Percentiles rank a stretch among this genome's conserved stretches.
Evolutionary conservation across 495 filamentous ascomycete genomes (phyloP).

Genomic region (Annulohypoxylon bovei): DNA sequence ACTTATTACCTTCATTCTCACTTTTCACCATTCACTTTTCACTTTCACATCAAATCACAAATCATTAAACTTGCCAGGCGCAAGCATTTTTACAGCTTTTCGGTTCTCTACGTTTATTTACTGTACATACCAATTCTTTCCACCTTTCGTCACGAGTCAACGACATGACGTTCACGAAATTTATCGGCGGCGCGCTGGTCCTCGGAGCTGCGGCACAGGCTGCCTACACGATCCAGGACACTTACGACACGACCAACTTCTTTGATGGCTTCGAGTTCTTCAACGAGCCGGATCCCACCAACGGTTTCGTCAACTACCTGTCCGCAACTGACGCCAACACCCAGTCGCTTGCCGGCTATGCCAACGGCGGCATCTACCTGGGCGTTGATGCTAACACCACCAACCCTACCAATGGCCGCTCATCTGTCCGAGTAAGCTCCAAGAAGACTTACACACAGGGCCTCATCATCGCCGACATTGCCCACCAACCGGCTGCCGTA

Average conservation of each 20-base stretch:
- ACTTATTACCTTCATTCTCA: not conserved
- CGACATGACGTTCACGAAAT: constrained; percentile 33
- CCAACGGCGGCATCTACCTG: constrained; percentile 60
- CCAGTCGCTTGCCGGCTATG: constrained; percentile 66
- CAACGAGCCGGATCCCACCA: constrained; percentile 67
- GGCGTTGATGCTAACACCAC: constrained; percentile 62
- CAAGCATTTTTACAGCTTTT: constrained; percentile 21
- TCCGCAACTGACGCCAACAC: constrained; percentile 64
- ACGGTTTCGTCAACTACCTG: constrained; percentile 75
- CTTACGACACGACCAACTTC: constrained; percentile 63
- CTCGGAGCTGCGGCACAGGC: constrained; percentile 44
- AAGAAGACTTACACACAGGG: constrained; percentile 74
- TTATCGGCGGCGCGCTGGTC: constrained; percentile 35
- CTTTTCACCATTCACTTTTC: not conserved
- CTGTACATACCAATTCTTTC: constrained; percentile 8
- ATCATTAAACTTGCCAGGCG: constrained; percentile 41
- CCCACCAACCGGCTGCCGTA: constrained; percentile 76
- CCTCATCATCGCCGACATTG: constrained; percentile 77
- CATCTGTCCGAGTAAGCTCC: constrained; percentile 73
- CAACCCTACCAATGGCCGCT: constrained; percentile 64
- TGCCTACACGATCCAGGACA: constrained; percentile 56
- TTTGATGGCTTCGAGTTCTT: constrained; percentile 67
- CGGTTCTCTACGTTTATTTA: constrained; percentile 5
- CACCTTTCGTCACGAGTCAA: not conserved
- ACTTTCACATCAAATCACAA: not conserved